Evolutionary conservation across 2,329 filamentous ascomycete species (phyloP), one percentile per base, ranked within the genome.

Genomic region (Apiospora pterosperma): DNA sequence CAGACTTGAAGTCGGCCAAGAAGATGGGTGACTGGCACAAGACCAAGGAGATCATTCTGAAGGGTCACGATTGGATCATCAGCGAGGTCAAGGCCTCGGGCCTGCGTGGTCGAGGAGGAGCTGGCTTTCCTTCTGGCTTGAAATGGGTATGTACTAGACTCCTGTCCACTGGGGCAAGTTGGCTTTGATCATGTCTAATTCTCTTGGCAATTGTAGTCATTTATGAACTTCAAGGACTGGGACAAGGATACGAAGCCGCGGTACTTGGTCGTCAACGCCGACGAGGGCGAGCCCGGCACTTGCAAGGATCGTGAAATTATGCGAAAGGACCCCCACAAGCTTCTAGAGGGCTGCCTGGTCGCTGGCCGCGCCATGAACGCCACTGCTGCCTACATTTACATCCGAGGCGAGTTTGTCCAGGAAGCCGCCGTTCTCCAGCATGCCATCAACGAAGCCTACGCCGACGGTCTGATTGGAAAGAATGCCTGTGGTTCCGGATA

Each of bases 211-310:
- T 23, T 36, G 48, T 75, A 97, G 93, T 97, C 94, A 61, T 99
- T 99, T 81, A 99, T 99, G 96, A 99, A 99, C 86, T 94, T 95
- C 85, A 97, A 97, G 82, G 96, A 93, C 74, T 99, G 96, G 96
- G 95, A 99, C 75, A 97, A 99, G 83, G 96, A 98, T 79, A 91
- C 81, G 73, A 97, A 97, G 82, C 96, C 96, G 70, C 90, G 96
- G 75, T 99, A 99, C 77, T 85, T 99, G 63, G 95, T 99, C 67
- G 93, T 99, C 83, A 99, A 99, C 76, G 96, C 96, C 71, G 96
- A 99, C 79, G 96, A 99, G 84, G 96, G 96, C 75, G 96, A 99
- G 82, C 96, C 96, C 36, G 96, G 96, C 79, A 99, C 96, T 63
- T 99, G 96, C 90, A 99, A 99, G 84, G 96, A 99, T 80, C 91